Evolutionary conservation across 306 rosid species (phyloP).

Genomic region (Oxytropis ochrocephala): DNA sequence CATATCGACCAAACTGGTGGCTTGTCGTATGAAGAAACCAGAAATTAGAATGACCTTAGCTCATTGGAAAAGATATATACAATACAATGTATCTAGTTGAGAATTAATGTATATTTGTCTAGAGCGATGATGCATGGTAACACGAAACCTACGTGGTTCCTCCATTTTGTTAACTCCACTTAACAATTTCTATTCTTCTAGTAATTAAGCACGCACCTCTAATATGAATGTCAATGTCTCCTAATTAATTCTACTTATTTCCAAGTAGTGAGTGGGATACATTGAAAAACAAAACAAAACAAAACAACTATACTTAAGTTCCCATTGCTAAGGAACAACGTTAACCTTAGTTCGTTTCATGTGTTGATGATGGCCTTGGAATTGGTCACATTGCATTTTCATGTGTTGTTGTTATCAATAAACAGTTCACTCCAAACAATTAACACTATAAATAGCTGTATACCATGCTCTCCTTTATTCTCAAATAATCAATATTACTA

Average conservation of each 20-base stretch:
- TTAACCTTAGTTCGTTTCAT: not conserved
- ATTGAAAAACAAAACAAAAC: no score
- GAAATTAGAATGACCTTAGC: not conserved
- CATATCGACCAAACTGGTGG: not conserved
- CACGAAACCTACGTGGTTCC: not conserved
- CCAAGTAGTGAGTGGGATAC: no score
- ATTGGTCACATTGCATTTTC: no score
- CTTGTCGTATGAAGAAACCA: not conserved
- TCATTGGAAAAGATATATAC: not conserved
- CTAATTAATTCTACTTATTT: not conserved
- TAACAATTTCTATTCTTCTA: not conserved
- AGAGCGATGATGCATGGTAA: not conserved
- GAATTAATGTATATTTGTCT: not conserved
- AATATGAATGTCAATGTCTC: slow-evolving; percentile 2
- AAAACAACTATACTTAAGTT: no score
- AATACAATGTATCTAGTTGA: slow-evolving; percentile 1
- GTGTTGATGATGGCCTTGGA: not conserved
- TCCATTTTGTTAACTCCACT: not conserved
- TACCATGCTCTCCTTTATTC: slow-evolving; percentile 4
- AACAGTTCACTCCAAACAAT: not conserved
- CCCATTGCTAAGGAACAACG: not conserved
- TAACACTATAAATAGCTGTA: slow-evolving; percentile 29
- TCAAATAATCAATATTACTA: not conserved
- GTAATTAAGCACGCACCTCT: not conserved
- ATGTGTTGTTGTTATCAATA: not conserved